Base-by-base conservation (phyloP, 305 asterid genomes). In the Nicotiana rustica region DNA sequence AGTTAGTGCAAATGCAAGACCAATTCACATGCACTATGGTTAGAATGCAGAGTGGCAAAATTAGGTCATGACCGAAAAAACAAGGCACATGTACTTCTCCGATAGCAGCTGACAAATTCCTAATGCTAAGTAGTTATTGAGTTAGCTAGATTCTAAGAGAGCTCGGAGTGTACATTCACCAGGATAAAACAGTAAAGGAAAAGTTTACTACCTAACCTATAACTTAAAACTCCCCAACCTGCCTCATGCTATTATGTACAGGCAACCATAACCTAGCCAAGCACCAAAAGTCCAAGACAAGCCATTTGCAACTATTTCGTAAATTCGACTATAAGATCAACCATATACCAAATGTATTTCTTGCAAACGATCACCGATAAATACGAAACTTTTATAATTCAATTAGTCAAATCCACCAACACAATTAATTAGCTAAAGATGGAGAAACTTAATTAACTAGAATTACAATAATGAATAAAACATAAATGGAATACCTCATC, bases 401-500 rank as follows among this genome's bases (percentile, higher is more conserved):
- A 70, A 49, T 41, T 44, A 55, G 18, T 29, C 59, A 70, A 70
- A 41, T 44, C 14, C 44, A 7, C 79, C 62, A 25, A 25, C 64
- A 13, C 15, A 38, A 73, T 73, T 49, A 73, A 44, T 44, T 44
- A 44, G 10, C 3, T 9, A 44, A 44, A 44, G 52, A 44, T 44
- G 52, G 52, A 44, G 52, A 44, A 44, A 44, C 52, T 44, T 8
- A 44, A 9, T 10, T 38, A 69, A 69, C 57, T 38, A 69, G 33
- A 69, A 69, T 17, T n/a, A 41, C 41, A 18, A 38, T 41, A 10
- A 41, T 41, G 35, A 70, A 70, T 18, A 41, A 70, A 18, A 19
- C 78, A 18, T 18, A 19, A 35, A 81, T 73, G 13, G 10, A 21
- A 65, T 84, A 91, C 97, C 97, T 91, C 92, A 79, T 90, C 88